A percentile compares a stretch with the other conserved stretches of the same genome.
Evolutionary conservation across 768 basidiomycete genomes (phyloP).

Genomic region (Phylloporus scabripes): DNA sequence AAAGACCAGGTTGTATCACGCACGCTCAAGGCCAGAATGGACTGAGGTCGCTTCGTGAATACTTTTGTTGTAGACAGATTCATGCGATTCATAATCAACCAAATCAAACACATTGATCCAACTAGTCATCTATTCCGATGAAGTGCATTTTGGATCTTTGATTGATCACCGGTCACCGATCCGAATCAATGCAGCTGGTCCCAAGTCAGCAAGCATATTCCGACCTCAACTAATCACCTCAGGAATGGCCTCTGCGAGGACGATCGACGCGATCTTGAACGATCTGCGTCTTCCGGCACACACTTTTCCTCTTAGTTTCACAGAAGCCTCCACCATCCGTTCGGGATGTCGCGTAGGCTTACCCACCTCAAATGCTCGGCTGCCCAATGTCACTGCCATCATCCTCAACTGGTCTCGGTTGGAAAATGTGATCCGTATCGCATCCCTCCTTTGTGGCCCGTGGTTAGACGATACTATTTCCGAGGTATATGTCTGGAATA

Average conservation of each 20-base stretch:
- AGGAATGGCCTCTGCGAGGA: conserved; percentile 3
- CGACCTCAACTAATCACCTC: neutral
- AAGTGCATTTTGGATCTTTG: neutral
- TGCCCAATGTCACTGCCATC: conserved; percentile 49
- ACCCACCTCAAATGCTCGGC: neutral
- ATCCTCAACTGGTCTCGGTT: conserved; percentile 67
- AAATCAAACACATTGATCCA: no score
- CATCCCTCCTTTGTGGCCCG: conserved; percentile 44
- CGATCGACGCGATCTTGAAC: conserved; percentile 9
- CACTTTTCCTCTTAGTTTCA: conserved; percentile 17
- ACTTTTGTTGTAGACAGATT: conserved; percentile 17
- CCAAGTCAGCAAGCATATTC: neutral
- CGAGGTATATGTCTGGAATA: conserved; percentile 59
- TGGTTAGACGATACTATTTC: conserved; percentile 42
- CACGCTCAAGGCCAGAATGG: conserved; percentile 88
- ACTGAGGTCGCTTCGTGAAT: conserved; percentile 40
- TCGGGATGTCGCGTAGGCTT: conserved; percentile 13
- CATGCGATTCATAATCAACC: neutral
- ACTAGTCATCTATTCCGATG: no score
- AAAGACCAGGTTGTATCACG: conserved; percentile 76
- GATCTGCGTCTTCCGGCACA: conserved; percentile 13
- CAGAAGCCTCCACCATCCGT: neutral
- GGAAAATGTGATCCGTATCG: conserved; percentile 53
- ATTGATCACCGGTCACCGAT: neutral
- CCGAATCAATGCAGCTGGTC: no score